Evolutionary conservation across 139 green algal genomes (phyloP).

Genomic region (Limnomonas spitsbergensis): DNA sequence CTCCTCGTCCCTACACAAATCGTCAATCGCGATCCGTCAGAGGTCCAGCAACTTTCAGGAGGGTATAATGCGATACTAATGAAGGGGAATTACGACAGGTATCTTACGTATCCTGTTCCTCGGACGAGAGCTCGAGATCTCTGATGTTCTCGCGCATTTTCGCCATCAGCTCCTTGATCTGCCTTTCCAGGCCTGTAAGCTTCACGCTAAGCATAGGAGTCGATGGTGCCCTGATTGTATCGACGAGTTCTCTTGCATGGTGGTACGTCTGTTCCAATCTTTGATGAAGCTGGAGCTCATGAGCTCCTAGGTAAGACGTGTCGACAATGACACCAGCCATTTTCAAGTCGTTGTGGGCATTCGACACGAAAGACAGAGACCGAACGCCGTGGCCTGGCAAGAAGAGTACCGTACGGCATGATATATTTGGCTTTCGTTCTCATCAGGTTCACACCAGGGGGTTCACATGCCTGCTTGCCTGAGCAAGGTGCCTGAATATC

Average conservation of each 20-base stretch:
- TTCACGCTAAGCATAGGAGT: not conserved
- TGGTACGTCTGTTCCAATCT: not conserved
- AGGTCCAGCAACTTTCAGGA: not conserved
- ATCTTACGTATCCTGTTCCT: slow-evolving; percentile 78
- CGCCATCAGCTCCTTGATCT: slow-evolving; percentile 38
- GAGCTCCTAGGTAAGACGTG: slow-evolving; percentile 6
- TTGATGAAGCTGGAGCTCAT: slow-evolving; percentile 9
- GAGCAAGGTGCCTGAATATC: too few species aligned
- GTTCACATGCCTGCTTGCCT: too few species aligned
- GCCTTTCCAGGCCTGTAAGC: slow-evolving; percentile 1
- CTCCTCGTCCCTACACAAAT: slow-evolving; percentile 55
- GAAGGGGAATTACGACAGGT: not conserved
- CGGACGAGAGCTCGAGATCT: slow-evolving; percentile 64
- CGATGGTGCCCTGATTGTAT: not conserved
- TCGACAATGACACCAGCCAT: not conserved
- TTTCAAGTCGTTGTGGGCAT: too few species aligned
- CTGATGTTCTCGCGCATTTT: slow-evolving; percentile 41
- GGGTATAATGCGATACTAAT: not conserved
- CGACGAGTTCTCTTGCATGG: not conserved
- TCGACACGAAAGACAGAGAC: too few species aligned
- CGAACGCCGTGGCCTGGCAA: too few species aligned
- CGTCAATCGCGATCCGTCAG: too few species aligned
- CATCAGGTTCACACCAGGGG: too few species aligned
- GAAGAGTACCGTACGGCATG: too few species aligned
- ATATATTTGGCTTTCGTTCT: too few species aligned